phyloP scores from a whole-genome alignment of 495 filamentous ascomycete genomes.

The Hypomontagnella monticulosa region DNA sequence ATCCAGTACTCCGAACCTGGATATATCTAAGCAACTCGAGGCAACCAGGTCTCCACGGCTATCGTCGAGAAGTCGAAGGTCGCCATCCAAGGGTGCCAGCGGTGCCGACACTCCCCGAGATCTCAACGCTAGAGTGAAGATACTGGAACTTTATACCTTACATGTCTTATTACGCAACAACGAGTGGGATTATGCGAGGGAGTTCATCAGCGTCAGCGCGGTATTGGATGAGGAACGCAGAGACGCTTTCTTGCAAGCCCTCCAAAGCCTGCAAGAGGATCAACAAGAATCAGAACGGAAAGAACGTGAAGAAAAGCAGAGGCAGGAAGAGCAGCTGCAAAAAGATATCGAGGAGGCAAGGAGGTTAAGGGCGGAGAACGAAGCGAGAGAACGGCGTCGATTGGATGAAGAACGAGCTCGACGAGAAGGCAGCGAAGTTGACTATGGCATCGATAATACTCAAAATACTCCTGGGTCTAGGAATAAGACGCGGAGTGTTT shows the following conservation, averaged over 20 bases:
- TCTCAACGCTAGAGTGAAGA: constrained; percentile 77
- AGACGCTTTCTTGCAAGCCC: constrained; percentile 81
- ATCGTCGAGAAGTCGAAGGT: constrained; percentile 43
- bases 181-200: constrained; percentile 93
- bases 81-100: constrained; percentile 52
- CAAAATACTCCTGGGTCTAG: constrained; percentile 49
- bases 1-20: constrained; percentile 72
- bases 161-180: constrained; percentile 90
- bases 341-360: constrained; percentile 68
- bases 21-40: constrained; percentile 68
- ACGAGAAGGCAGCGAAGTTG: constrained; percentile 53
- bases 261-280: constrained; percentile 79
- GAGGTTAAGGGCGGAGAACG: constrained; percentile 60
- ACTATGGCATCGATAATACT: constrained; percentile 61
- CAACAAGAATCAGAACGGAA: constrained; percentile 69
- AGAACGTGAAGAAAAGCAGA: constrained; percentile 70
- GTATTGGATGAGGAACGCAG: constrained; percentile 91
- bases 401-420: constrained; percentile 56
- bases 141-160: constrained; percentile 92
- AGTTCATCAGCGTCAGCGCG: constrained; percentile 85
- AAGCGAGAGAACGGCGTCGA: constrained; percentile 59
- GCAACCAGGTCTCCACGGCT: constrained; percentile 39
- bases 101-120: constrained; percentile 83
- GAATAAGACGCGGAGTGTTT: constrained; percentile 65
- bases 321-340: constrained; percentile 67